These are phyloP conservation scores for Hansfordia pulvinata DNA, from an alignment of 2,329 filamentous ascomycete species.

Conservation along the genomic window DNA sequence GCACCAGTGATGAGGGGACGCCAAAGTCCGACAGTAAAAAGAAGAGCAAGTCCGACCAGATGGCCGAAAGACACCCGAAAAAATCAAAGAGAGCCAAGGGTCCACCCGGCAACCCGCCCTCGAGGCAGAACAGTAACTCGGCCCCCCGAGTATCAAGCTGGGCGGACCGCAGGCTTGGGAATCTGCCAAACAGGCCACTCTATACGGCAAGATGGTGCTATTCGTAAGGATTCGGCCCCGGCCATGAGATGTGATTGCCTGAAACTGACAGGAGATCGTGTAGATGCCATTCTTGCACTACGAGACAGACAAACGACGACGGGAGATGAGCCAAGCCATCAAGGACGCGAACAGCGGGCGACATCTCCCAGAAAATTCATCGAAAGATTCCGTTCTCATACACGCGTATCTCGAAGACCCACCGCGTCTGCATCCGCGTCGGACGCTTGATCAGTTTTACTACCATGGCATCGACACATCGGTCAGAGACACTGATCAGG, in stretches of 20 bases:
- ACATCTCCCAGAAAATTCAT: constrained; percentile 12
- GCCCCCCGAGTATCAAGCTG: constrained; percentile 7
- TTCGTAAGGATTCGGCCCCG: constrained; percentile 16
- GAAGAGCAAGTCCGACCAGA: constrained; percentile 20
- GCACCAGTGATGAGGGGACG: constrained; percentile 9
- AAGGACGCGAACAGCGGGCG: constrained; percentile 16
- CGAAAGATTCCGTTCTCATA: constrained; percentile 29
- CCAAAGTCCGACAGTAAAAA: constrained; percentile 16
- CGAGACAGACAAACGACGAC: constrained; percentile 39
- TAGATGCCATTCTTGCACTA: constrained; percentile 56
- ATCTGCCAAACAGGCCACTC: constrained; percentile 13
- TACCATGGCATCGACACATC: constrained; percentile 51
- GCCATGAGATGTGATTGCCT: not conserved
- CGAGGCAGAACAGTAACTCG: constrained; percentile 15
- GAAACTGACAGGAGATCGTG: constrained; percentile 14
- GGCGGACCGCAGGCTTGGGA: constrained; percentile 13
- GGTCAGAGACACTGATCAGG: constrained; percentile 46
- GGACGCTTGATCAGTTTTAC: constrained; percentile 53
- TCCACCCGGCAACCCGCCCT: constrained; percentile 20
- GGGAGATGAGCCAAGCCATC: constrained; percentile 42
- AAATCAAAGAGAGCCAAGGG: constrained; percentile 18
- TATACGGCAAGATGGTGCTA: constrained; percentile 20
- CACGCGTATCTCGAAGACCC: constrained; percentile 29
- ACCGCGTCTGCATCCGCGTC: constrained; percentile 40
- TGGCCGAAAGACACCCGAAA: constrained; percentile 21